A percentile compares a stretch with the other conserved stretches of the same genome.
Evolutionary conservation across 148 eudicot genomes (phyloP).

Genomic region (Camellia japonica): DNA sequence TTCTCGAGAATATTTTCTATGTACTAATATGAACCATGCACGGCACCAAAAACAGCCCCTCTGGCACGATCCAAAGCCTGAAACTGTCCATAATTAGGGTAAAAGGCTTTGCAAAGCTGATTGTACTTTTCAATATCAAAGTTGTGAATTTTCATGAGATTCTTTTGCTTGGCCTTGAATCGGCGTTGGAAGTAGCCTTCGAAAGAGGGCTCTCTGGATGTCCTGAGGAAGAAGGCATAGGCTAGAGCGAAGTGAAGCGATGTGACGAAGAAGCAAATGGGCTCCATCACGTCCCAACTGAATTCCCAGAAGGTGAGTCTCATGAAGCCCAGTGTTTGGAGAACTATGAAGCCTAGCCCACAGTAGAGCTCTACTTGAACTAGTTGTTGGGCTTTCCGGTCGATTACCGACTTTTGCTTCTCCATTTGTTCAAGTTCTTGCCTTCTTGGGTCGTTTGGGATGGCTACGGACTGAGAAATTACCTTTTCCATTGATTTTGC

Average conservation of each 20-base stretch:
- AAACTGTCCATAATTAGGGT: conserved; percentile 16
- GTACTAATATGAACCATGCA: background rate
- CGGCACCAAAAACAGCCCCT: conserved; percentile 5
- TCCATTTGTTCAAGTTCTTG: conserved; percentile 46
- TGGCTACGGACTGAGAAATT: conserved; percentile 30
- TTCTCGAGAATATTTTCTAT: no score
- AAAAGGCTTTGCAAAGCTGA: conserved; percentile 37
- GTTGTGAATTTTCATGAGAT: conserved; percentile 41
- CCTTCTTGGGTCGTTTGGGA: conserved; percentile 63
- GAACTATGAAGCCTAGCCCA: conserved; percentile 54
- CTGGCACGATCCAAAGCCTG: background rate
- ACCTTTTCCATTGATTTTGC: conserved; percentile 53
- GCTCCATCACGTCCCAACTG: conserved; percentile 85
- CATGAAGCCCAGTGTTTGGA: conserved; percentile 64
- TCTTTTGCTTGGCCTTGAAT: conserved; percentile 47
- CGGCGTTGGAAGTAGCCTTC: conserved; percentile 50
- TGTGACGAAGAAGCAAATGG: conserved; percentile 66
- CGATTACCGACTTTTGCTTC: conserved; percentile 43
- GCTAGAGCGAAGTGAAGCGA: conserved; percentile 53
- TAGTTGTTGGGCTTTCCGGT: conserved; percentile 36
- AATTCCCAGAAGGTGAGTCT: conserved; percentile 83
- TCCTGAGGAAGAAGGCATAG: conserved; percentile 55
- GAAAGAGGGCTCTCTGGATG: conserved; percentile 70
- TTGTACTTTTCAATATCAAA: conserved; percentile 49
- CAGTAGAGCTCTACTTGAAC: conserved; percentile 49